phyloP scores from a whole-genome alignment of 768 basidiomycete species.

The Russula virescens region DNA sequence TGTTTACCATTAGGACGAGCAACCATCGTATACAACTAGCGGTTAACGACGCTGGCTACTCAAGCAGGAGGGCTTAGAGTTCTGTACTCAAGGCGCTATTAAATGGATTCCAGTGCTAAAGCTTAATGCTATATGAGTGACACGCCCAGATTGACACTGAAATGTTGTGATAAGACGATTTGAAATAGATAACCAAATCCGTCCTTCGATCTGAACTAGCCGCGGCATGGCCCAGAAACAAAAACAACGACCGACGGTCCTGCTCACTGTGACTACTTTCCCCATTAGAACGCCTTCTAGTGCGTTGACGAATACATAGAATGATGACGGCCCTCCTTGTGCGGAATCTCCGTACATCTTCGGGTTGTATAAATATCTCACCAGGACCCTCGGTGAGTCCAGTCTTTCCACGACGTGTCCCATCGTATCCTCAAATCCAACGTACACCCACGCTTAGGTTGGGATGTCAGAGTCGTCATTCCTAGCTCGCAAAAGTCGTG shows the following conservation, averaged over 20 bases:
- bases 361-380: conserved; percentile 60
- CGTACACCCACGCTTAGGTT: conserved; percentile 39
- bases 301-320: conserved; percentile 38
- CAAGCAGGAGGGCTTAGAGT: too few species aligned
- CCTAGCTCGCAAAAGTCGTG: conserved; percentile 82
- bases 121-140: too few species aligned
- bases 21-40: too few species aligned
- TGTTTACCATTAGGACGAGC: too few species aligned
- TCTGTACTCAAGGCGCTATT: too few species aligned
- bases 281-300: neutral
- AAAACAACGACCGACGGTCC: conserved; percentile 30
- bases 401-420: neutral
- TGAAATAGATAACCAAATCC: too few species aligned
- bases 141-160: too few species aligned
- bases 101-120: too few species aligned
- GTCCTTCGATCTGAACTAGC: too few species aligned
- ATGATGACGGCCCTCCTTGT: conserved; percentile 81
- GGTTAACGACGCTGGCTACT: too few species aligned
- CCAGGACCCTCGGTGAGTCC: conserved; percentile 49
- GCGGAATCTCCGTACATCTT: conserved; percentile 70
- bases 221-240: conserved; percentile 26
- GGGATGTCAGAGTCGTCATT: conserved; percentile 75
- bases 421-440: conserved; percentile 5
- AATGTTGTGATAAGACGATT: too few species aligned
- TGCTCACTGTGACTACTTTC: conserved; percentile 37